These are phyloP conservation scores for Nakazawaea ambrosiae DNA, from an alignment of 805 yeast species.

Conservation along the genomic window DNA sequence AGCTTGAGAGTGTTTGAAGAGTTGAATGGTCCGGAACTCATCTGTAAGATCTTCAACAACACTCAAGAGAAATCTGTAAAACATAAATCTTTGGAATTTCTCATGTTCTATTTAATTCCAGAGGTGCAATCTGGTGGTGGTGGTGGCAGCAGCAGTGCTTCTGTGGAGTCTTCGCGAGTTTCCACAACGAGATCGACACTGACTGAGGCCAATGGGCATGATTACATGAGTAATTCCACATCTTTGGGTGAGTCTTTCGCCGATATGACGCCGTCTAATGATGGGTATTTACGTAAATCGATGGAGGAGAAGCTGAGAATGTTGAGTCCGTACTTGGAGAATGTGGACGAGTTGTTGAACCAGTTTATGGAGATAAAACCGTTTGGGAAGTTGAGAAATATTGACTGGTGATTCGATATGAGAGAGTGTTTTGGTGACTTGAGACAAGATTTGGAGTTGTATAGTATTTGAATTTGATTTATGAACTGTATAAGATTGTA, in stretches of 20 bases:
- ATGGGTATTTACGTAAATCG: slow-evolving; percentile 23
- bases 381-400: slow-evolving; percentile 35
- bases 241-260: no score
- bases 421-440: no score
- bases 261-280: not conserved
- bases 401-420: slow-evolving; percentile 40
- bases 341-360: slow-evolving; percentile 38
- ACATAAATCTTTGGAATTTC: slow-evolving; percentile 59
- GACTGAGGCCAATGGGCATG: not conserved
- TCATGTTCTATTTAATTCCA: slow-evolving; percentile 62
- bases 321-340: slow-evolving; percentile 34
- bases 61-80: slow-evolving; percentile 43
- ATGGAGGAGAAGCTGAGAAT: slow-evolving; percentile 37
- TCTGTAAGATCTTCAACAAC: slow-evolving; percentile 39
- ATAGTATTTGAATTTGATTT: not conserved
- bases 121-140: slow-evolving; percentile 26
- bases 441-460: not conserved
- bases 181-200: not conserved
- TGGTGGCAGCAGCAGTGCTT: not conserved
- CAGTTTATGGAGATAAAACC: slow-evolving; percentile 40
- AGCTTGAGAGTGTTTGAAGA: slow-evolving; percentile 54
- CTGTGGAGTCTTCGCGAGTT: not conserved
- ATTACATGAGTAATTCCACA: no score
- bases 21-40: slow-evolving; percentile 43
- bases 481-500: not conserved